Base-by-base conservation (phyloP, 2,329 filamentous ascomycete species). In the Colletotrichum sp. region DNA sequence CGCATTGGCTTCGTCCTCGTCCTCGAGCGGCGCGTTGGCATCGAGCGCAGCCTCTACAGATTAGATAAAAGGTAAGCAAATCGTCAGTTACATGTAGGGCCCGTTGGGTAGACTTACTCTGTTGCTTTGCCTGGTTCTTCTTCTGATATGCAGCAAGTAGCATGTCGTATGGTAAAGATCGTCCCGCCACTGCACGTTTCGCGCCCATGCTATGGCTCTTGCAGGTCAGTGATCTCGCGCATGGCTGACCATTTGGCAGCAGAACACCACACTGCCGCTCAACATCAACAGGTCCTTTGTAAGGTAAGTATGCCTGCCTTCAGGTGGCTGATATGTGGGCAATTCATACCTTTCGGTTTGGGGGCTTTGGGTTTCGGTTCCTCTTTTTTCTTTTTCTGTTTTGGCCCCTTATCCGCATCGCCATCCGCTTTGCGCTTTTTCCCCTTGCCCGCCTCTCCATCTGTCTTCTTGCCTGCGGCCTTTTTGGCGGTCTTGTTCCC, bases 101-200 rank as follows among this genome's bases (percentile, higher is more conserved):
- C 18, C 60, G 4, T 18, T 24, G 30, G 59, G 10, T 24, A 60
- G 24, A 90, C 93, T 86, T 89, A 96, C 95, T 98, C 85, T 99
- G 97, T 87, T 98, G 95, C 82, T 98, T 98, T 26, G 97, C 97
- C 85, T 99, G 97, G 81, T 99, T 99, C 89, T 98, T 99, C 90
- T 99, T 98, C 84, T 97, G 95, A 81, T 97, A 97, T 9, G 94
- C 93, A 16, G 94, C 93, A 49, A 98, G 89, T 52, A 98, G 88
- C 93, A 98, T 97, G 84, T 98, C 96, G 82, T 98, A 98, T 2
- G 96, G 96, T 76, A 98, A 86, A 60, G 95, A 97, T 77, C 96
- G 90, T 1, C 96, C 96, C 7, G 95, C 94, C 5, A 98, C 96
- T 1, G 94, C 94, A 79, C 96, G 91, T 85, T 98, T 98, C 7